Evolutionary conservation across 2,329 filamentous ascomycete genomes (phyloP).

Genomic region (Talaromyces sp.): DNA sequence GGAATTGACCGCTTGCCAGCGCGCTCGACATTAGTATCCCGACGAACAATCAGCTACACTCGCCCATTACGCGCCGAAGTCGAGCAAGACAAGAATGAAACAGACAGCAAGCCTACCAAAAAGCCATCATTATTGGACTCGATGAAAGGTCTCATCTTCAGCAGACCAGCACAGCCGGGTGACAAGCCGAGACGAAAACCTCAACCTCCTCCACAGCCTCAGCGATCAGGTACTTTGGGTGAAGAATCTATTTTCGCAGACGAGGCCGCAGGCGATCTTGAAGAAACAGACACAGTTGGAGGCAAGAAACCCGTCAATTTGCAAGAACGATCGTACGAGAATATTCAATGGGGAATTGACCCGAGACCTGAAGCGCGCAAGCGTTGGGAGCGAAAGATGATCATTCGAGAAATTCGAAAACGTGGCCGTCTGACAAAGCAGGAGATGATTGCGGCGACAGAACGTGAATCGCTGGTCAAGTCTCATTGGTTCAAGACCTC

Average conservation of each 20-base stretch:
- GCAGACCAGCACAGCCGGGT: conserved; percentile 25
- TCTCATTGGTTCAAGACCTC: conserved; percentile 76
- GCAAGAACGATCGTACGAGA: conserved; percentile 45
- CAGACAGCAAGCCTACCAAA: conserved; percentile 21
- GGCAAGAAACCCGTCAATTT: conserved; percentile 20
- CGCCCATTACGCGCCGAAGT: conserved; percentile 29
- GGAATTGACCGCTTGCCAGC: conserved; percentile 23
- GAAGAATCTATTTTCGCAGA: conserved; percentile 43
- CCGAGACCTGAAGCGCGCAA: conserved; percentile 69
- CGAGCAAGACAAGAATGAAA: conserved; percentile 21
- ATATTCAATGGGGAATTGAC: conserved; percentile 64
- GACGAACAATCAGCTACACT: conserved; percentile 36
- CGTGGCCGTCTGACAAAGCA: conserved; percentile 63
- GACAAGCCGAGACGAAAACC: conserved; percentile 30
- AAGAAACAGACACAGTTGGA: conserved; percentile 21
- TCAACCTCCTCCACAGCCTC: conserved; percentile 26
- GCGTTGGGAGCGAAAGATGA: conserved; percentile 78
- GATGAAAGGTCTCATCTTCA: conserved; percentile 33
- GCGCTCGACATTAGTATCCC: conserved; percentile 34
- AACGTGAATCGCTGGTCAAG: conserved; percentile 57
- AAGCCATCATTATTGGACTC: conserved; percentile 25
- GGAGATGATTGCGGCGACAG: conserved; percentile 64
- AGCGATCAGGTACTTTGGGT: conserved; percentile 34
- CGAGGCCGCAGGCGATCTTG: conserved; percentile 27
- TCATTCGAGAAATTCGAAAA: conserved; percentile 69